These are phyloP conservation scores for Phytophthora lateralis DNA, from an alignment of 352 stramenopile genomes.

Conservation along the genomic window DNA sequence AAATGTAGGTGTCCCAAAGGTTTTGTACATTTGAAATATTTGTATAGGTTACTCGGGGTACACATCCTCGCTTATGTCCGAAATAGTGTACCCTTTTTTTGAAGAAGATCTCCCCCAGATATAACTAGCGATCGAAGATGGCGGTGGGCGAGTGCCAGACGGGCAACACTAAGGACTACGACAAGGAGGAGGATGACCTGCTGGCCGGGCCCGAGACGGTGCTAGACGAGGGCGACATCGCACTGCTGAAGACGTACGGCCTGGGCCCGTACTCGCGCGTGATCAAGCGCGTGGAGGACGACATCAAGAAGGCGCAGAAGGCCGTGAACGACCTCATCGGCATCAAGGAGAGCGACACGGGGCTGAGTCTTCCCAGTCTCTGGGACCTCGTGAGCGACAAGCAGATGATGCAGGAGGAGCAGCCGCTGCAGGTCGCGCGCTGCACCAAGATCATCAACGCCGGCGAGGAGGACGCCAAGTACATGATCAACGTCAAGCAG, in stretches of 20 bases:
- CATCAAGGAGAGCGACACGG: slow-evolving; percentile 99
- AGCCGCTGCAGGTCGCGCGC: slow-evolving; percentile 95
- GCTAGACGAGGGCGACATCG: slow-evolving; percentile 96
- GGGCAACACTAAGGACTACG: slow-evolving; percentile 95
- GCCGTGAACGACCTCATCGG: slow-evolving; percentile 93
- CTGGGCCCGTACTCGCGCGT: slow-evolving; percentile 96
- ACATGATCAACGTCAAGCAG: slow-evolving; percentile 99
- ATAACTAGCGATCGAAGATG: slow-evolving; percentile 23
- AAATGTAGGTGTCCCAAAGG: too few species aligned
- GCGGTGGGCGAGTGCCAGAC: slow-evolving; percentile 95
- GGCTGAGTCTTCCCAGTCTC: slow-evolving; percentile 96
- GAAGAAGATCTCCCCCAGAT: slow-evolving; percentile 19
- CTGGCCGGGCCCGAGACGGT: slow-evolving; percentile 78
- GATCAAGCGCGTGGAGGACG: slow-evolving; percentile 98
- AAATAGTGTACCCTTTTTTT: background rate
- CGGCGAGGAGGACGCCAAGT: slow-evolving; percentile 96
- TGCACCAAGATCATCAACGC: slow-evolving; percentile 97
- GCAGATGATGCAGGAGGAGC: slow-evolving; percentile 99
- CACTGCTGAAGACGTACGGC: slow-evolving; percentile 98
- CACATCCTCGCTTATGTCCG: background rate
- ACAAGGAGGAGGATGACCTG: slow-evolving; percentile 92
- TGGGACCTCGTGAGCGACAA: slow-evolving; percentile 99
- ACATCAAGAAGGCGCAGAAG: slow-evolving; percentile 98
- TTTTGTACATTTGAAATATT: too few species aligned
- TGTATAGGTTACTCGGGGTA: too few species aligned